Percentiles rank a stretch among this genome's conserved stretches.
phyloP scores from a whole-genome alignment of 108 stramenopile genomes.

The Nannochloropsis gaditana region DNA sequence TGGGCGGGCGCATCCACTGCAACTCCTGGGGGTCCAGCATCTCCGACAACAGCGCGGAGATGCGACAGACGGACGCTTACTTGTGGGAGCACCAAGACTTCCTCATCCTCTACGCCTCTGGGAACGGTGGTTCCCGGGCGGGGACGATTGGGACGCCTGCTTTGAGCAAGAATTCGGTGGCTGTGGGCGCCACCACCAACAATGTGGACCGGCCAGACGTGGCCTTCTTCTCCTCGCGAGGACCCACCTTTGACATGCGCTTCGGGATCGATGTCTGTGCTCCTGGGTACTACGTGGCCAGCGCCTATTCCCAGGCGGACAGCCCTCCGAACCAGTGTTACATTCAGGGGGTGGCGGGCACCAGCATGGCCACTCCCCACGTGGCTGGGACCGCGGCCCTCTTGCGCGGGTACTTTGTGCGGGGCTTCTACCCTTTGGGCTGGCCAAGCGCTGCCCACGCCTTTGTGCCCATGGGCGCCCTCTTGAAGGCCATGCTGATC shows the following conservation, averaged over 20 bases:
- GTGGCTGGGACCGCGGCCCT: conserved; percentile 70
- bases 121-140: conserved; percentile 59
- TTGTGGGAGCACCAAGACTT: conserved; percentile 52
- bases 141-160: conserved; percentile 60
- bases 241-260: conserved; percentile 64
- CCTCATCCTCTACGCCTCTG: conserved; percentile 62
- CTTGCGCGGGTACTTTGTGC: conserved; percentile 66
- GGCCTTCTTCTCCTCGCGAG: conserved; percentile 64
- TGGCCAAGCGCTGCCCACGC: conserved; percentile 54
- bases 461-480: conserved; percentile 60
- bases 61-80: conserved; percentile 45
- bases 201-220: conserved; percentile 54
- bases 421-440: conserved; percentile 58
- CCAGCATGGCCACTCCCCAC: conserved; percentile 68
- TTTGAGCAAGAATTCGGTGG: conserved; percentile 61
- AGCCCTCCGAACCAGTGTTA: conserved; percentile 19
- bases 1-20: conserved; percentile 36
- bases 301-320: conserved; percentile 34
- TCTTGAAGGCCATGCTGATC: conserved; percentile 67
- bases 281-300: conserved; percentile 56
- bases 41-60: conserved; percentile 33
- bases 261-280: conserved; percentile 73
- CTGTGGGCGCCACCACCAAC: conserved; percentile 58
- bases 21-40: conserved; percentile 44
- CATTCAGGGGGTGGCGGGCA: conserved; percentile 50